These are phyloP conservation scores for Schwanniomyces occidentalis DNA, from an alignment of 805 yeast genomes.

Conservation along the genomic window DNA sequence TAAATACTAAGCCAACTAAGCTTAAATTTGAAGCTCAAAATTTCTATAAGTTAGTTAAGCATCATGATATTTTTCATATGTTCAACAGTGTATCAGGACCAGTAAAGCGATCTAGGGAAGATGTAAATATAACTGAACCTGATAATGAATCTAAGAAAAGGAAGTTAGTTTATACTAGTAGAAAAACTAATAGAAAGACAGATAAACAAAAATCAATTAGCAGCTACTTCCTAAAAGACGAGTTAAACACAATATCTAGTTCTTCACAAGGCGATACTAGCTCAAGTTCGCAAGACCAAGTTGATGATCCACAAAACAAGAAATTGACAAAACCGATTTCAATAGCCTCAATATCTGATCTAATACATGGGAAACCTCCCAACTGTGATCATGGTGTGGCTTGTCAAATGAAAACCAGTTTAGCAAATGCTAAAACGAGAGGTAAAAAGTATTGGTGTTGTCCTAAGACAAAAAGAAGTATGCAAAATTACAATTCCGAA, in stretches of 20 bases:
- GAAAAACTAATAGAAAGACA: conserved; percentile 14
- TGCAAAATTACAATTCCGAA: background rate
- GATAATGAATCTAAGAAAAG: conserved; percentile 6
- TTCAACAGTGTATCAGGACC: conserved; percentile 17
- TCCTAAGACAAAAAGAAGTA: conserved; percentile 8
- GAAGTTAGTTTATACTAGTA: conserved; percentile 17
- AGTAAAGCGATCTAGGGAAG: conserved; percentile 4
- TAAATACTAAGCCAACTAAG: conserved; percentile 1
- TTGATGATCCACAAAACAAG: background rate
- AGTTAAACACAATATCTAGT: too few relatives aligned
- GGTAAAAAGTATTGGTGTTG: conserved; percentile 38
- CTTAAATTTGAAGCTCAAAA: conserved; percentile 56
- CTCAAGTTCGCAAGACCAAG: too few relatives aligned
- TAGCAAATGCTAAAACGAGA: conserved; percentile 19
- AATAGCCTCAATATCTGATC: conserved; percentile 11
- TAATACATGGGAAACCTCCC: conserved; percentile 26
- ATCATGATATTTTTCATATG: conserved; percentile 34
- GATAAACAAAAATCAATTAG: conserved; percentile 22
- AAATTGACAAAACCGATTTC: conserved; percentile 2
- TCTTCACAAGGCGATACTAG: background rate
- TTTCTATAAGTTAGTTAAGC: conserved; percentile 41
- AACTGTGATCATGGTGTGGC: conserved; percentile 25
- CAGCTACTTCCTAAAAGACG: conserved; percentile 19
- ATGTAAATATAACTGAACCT: background rate
- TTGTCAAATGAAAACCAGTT: conserved; percentile 30